Evolutionary conservation across 371 early-diverging fungal genomes (phyloP).

Genomic region (Capillidium heterosporum): DNA sequence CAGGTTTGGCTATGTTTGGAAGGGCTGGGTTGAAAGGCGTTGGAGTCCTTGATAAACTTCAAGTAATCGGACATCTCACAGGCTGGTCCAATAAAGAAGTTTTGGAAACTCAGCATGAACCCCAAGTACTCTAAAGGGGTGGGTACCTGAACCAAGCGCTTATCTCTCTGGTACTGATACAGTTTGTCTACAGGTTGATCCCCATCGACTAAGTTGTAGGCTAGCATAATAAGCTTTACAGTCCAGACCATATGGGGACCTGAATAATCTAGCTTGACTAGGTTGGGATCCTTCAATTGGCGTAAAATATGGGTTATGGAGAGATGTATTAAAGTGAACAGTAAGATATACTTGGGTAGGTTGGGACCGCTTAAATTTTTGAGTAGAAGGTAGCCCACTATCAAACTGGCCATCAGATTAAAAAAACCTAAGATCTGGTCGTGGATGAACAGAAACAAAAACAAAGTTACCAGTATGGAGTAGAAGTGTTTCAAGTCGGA

Average conservation of each 20-base stretch:
- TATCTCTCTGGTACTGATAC: constrained; percentile 34
- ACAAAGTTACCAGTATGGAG: constrained; percentile 36
- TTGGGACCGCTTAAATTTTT: constrained; percentile 19
- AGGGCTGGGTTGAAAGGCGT: no score
- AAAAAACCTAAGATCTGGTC: constrained; percentile 32
- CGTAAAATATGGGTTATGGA: constrained; percentile 32
- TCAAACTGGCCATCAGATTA: constrained; percentile 30
- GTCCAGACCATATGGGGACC: constrained; percentile 80
- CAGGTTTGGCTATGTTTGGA: no score
- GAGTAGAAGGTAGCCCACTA: constrained; percentile 34
- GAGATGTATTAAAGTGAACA: constrained; percentile 53
- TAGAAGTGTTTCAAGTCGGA: constrained; percentile 41
- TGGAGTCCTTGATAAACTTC: no score
- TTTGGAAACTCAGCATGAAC: constrained; percentile 71
- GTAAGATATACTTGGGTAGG: constrained; percentile 46
- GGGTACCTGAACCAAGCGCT: constrained; percentile 40
- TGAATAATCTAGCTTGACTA: constrained; percentile 53
- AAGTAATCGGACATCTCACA: constrained; percentile 19
- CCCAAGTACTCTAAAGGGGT: constrained; percentile 59
- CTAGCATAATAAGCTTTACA: constrained; percentile 71
- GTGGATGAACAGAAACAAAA: constrained; percentile 37
- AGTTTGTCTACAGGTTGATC: constrained; percentile 13
- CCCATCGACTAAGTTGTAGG: constrained; percentile 64
- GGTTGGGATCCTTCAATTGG: constrained; percentile 26
- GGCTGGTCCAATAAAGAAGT: constrained; percentile 69